A percentile compares a stretch with the other conserved stretches of the same genome.
phyloP scores from a whole-genome alignment of 2,329 filamentous ascomycete genomes.

The Alternaria arborescens region DNA sequence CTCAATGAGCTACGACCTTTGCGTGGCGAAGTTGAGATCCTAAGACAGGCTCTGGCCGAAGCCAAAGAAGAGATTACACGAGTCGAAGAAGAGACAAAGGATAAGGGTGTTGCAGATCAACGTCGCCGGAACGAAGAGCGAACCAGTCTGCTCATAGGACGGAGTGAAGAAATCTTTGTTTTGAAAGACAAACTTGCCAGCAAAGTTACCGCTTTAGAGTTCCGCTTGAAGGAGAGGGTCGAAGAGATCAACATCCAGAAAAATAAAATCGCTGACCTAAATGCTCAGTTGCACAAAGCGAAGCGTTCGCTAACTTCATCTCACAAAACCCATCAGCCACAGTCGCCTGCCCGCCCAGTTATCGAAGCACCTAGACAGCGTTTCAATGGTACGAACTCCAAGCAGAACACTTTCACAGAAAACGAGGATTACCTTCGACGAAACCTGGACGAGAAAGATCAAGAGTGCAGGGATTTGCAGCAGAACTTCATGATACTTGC shows the following conservation, averaged over 20 bases:
- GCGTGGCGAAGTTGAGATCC: background rate
- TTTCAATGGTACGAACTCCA: background rate
- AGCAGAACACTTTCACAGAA: background rate
- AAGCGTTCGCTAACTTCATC: background rate
- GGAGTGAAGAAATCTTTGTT: background rate
- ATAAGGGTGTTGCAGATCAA: conserved; percentile 4
- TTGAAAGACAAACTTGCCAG: background rate
- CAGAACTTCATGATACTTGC: background rate
- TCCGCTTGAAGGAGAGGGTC: background rate
- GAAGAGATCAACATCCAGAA: background rate
- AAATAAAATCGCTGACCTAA: background rate
- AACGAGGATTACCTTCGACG: background rate
- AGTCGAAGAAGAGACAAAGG: conserved; percentile 4
- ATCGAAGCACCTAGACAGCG: background rate
- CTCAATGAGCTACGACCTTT: conserved; percentile 1
- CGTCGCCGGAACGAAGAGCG: background rate
- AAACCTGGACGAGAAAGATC: background rate
- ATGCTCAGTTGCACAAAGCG: background rate
- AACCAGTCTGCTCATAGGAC: background rate
- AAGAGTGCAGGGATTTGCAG: background rate
- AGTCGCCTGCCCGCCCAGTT: background rate
- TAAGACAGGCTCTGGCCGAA: background rate
- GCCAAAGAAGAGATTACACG: background rate
- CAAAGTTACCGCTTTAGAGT: background rate
- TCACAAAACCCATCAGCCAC: background rate